Percentiles rank a stretch among this genome's conserved stretches.
Evolutionary conservation across 345 rosid genomes (phyloP).

Genomic region (Noccaea bulbosa): DNA sequence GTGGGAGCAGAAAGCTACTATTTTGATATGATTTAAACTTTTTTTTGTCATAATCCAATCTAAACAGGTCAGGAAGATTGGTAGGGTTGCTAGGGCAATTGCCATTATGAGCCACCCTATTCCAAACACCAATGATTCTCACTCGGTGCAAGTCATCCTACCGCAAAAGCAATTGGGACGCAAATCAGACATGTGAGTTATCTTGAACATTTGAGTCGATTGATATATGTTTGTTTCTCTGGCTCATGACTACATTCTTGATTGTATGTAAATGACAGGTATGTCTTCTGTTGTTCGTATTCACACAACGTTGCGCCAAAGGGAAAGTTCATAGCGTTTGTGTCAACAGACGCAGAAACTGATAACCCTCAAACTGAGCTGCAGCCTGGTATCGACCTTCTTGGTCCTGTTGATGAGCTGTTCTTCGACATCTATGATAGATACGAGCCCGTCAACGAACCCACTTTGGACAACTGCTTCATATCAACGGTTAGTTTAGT

Average conservation of each 20-base stretch:
- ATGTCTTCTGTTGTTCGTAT: constrained; percentile 88
- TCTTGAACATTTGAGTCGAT: neutral
- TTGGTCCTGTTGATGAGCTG: constrained; percentile 83
- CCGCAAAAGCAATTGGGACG: constrained; percentile 51
- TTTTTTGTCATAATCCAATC: neutral
- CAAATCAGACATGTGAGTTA: constrained; percentile 59
- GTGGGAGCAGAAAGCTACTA: neutral
- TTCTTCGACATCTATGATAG: constrained; percentile 79
- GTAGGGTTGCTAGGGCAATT: constrained; percentile 48
- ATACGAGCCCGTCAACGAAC: constrained; percentile 83
- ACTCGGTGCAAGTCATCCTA: constrained; percentile 50
- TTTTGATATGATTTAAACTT: neutral
- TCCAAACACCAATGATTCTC: constrained; percentile 50
- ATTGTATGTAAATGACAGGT: constrained; percentile 53
- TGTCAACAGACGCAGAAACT: constrained; percentile 89
- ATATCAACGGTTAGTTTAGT: constrained; percentile 85
- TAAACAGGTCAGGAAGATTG: constrained; percentile 48
- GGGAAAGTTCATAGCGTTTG: constrained; percentile 93
- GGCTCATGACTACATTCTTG: constrained; percentile 8
- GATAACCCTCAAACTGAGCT: constrained; percentile 75
- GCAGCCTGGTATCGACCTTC: constrained; percentile 82
- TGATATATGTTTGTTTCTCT: constrained; percentile 24
- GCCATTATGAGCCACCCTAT: constrained; percentile 52
- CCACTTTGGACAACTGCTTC: constrained; percentile 87
- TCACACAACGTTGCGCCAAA: constrained; percentile 91